Conservation (phyloP, 2,329 filamentous ascomycete genomes). For the Xylariaceae sp. region DNA sequence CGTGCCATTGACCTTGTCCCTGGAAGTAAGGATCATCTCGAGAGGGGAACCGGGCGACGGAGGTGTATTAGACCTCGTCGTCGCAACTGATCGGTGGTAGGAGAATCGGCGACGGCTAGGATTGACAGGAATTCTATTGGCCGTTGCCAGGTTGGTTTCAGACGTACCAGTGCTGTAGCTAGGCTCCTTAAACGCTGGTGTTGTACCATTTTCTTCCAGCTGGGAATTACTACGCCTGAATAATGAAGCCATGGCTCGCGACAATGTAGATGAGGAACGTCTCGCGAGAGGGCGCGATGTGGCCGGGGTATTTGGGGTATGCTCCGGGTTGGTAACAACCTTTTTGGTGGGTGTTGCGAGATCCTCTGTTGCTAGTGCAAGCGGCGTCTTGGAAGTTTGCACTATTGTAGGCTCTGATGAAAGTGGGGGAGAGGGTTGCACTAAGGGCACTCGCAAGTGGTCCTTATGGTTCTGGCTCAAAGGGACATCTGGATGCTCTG, state of each 20-base stretch:
- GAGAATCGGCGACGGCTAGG: conserved; percentile 42
- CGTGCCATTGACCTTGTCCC: conserved; percentile 35
- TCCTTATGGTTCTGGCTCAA: conserved; percentile 32
- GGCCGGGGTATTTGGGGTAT: conserved; percentile 24
- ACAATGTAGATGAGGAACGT: conserved; percentile 36
- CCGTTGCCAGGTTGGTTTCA: conserved; percentile 34
- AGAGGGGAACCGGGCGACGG: conserved; percentile 44
- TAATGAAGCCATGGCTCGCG: conserved; percentile 37
- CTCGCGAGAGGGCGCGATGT: conserved; percentile 28
- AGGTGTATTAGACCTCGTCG: conserved; percentile 43
- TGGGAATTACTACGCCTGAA: conserved; percentile 40
- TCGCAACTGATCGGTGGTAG: conserved; percentile 38
- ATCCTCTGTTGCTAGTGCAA: conserved; percentile 9
- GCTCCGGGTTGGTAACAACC: conserved; percentile 26
- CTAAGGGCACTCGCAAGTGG: conserved; percentile 18
- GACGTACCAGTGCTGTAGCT: conserved; percentile 35
- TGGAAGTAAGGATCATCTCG: conserved; percentile 34
- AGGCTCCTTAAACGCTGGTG: conserved; percentile 34
- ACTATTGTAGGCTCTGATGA: conserved; percentile 16
- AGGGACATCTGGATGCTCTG: conserved; percentile 32
- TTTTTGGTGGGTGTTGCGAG: conserved; percentile 22
- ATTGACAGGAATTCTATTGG: conserved; percentile 32
- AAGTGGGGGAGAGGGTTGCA: conserved; percentile 17
- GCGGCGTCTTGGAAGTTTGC: conserved; percentile 15
- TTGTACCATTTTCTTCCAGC: conserved; percentile 34